Percentiles rank a stretch among this genome's conserved stretches.
phyloP scores from a whole-genome alignment of 352 stramenopile genomes.

The Globisporangium solare region DNA sequence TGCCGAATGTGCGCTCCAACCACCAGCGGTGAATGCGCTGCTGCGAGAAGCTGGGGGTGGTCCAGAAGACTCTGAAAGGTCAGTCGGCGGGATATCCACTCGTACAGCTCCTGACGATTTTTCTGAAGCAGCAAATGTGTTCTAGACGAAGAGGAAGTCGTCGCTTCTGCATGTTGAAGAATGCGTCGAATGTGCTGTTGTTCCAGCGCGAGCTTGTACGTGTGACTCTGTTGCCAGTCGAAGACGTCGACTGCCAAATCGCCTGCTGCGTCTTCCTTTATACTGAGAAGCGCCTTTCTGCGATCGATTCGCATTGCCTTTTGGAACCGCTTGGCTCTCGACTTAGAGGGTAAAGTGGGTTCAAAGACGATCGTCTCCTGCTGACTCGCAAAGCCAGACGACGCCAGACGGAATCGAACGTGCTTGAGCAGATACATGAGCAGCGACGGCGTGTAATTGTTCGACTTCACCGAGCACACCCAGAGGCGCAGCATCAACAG shows the following conservation, averaged over 20 bases:
- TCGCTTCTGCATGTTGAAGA: constrained; percentile 12
- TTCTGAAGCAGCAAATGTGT: constrained; percentile 28
- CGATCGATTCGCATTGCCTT: constrained; percentile 29
- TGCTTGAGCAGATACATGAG: constrained; percentile 42
- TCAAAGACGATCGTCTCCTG: constrained; percentile 7
- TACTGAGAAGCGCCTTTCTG: constrained; percentile 41
- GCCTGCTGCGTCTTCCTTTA: constrained; percentile 27
- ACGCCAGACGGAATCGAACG: constrained; percentile 19
- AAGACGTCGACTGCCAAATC: constrained; percentile 45
- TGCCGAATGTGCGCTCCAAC: constrained; percentile 40
- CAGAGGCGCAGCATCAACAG: constrained; percentile 54
- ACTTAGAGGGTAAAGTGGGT: not conserved
- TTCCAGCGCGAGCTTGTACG: constrained; percentile 43
- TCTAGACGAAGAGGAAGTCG: not conserved
- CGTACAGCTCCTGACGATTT: constrained; percentile 38
- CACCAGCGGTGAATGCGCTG: constrained; percentile 32
- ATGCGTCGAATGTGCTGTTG: constrained; percentile 36
- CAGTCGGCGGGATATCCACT: constrained; percentile 48
- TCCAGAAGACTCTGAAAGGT: constrained; percentile 58
- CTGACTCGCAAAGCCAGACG: not conserved
- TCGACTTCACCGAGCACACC: constrained; percentile 65
- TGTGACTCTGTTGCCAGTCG: constrained; percentile 33
- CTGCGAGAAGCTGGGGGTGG: constrained; percentile 37
- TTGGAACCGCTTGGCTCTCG: constrained; percentile 19
- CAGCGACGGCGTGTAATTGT: constrained; percentile 47